Evolutionary conservation across 139 green algal species (phyloP).

Genomic region (Asterochloris sp.): DNA sequence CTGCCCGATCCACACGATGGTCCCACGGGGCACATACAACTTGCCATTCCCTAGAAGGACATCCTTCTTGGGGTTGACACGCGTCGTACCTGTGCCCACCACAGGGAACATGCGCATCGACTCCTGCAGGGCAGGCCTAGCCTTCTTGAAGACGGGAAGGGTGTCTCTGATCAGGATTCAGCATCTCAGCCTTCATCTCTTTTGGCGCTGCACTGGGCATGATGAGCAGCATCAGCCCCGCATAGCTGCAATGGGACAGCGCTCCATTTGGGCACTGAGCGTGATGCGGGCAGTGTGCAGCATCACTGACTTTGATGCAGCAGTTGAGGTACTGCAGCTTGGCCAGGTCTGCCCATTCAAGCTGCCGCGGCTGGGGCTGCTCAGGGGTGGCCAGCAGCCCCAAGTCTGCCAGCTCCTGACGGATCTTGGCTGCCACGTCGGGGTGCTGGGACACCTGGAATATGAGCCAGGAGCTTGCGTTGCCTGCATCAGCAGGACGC

Average conservation of each 20-base stretch:
- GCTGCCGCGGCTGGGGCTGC: neutral
- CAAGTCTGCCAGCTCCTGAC: slow-evolving; percentile 13
- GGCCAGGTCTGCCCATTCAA: slow-evolving; percentile 15
- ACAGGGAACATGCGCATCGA: slow-evolving; percentile 32
- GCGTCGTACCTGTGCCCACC: slow-evolving; percentile 17
- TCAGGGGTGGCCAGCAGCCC: slow-evolving; percentile 7
- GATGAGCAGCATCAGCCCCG: neutral
- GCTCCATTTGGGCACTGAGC: neutral
- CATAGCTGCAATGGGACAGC: neutral
- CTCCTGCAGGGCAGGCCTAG: slow-evolving; percentile 6
- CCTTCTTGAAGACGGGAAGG: too few relatives aligned
- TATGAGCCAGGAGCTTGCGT: too few relatives aligned
- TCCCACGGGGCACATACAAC: slow-evolving; percentile 26
- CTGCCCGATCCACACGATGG: slow-evolving; percentile 23
- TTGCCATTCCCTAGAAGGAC: neutral
- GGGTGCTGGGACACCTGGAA: slow-evolving; percentile 26
- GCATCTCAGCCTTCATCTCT: neutral
- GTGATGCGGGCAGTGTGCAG: neutral
- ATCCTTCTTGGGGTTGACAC: slow-evolving; percentile 6
- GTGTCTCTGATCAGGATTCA: neutral
- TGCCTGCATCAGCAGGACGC: neutral
- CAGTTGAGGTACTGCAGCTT: slow-evolving; percentile 16
- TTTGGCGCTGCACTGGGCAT: slow-evolving; percentile 2
- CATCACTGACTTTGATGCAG: slow-evolving; percentile 19
- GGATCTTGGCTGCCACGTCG: slow-evolving; percentile 17